Percentiles rank a stretch among this genome's conserved stretches.
Conservation (phyloP, 2,329 filamentous ascomycete genomes). For the Alternaria sp. region DNA sequence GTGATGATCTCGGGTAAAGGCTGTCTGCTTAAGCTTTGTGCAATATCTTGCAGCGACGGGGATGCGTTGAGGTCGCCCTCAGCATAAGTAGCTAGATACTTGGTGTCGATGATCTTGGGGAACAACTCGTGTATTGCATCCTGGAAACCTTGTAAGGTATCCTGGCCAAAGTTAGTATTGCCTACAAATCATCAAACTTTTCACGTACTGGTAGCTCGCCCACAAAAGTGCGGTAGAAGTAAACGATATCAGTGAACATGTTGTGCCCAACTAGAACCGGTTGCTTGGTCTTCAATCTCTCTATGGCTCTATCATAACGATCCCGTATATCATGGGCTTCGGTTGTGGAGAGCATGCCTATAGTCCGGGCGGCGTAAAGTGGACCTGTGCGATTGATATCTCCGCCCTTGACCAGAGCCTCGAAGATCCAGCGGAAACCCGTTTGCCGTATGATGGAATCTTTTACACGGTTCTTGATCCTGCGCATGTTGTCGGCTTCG, state of each 20-base stretch:
- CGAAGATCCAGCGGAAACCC: constrained; percentile 61
- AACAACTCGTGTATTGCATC: constrained; percentile 61
- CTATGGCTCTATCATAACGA: constrained; percentile 52
- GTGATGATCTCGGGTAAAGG: constrained; percentile 54
- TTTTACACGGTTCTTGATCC: constrained; percentile 49
- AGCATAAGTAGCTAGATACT: constrained; percentile 68
- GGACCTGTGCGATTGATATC: constrained; percentile 50
- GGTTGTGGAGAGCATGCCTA: constrained; percentile 45
- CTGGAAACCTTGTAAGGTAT: constrained; percentile 63
- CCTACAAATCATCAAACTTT: neutral
- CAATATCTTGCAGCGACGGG: constrained; percentile 59
- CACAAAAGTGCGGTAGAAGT: constrained; percentile 70
- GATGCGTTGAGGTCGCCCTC: constrained; percentile 61
- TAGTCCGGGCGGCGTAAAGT: constrained; percentile 46
- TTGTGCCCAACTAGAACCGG: constrained; percentile 70
- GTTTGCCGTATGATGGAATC: constrained; percentile 55
- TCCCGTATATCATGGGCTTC: constrained; percentile 48
- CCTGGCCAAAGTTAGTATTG: constrained; percentile 8
- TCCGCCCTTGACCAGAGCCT: constrained; percentile 53
- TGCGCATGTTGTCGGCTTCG: constrained; percentile 52
- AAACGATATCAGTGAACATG: constrained; percentile 69
- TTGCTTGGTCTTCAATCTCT: constrained; percentile 55
- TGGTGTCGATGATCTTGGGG: constrained; percentile 68
- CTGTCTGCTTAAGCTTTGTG: constrained; percentile 52
- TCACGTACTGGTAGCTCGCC: constrained; percentile 59